Base-by-base conservation (phyloP, 2,329 filamentous ascomycete genomes). In the Sclerotinia trifoliorum region DNA sequence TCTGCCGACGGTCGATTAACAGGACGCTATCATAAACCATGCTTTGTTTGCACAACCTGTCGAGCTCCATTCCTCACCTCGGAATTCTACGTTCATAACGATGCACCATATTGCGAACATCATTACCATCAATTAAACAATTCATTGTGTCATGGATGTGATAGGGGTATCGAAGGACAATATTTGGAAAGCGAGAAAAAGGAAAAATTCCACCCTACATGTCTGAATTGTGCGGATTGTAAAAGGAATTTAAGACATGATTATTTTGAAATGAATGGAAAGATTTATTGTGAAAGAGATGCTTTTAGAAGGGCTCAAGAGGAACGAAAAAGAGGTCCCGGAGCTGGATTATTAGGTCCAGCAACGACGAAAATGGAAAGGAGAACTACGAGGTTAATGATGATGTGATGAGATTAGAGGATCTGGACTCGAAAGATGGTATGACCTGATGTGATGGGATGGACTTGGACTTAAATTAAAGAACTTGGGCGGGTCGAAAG, bases 51-150 rank as follows among this genome's bases (percentile, higher is more conserved):
- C 83, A 86, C 88, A 5, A 93, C 90, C 1, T 99, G 95, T 81
- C 83, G 83, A 15, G 85, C 88, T 66, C 90, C 93, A 0, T 99
- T 98, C 77, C 83, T 88, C 26, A 96, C 93, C 0, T 86, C 92
- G 1, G 93, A 95, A 69, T 98, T 98, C 75, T 99, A 99, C 78
- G 94, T 99, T 15, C 86, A 93, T 69, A 81, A 90, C 72, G 93
- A 99, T 79, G 85, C 88, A 69, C 95, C 95, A 0, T 97, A 94
- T 80, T 98, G 95, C 79, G 90, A 93, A 73, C 88, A 89, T 62
- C 93, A 98, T 79, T 99, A 98, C 78, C 95, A 99, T 80, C 86
- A 91, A 78, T 85, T 95, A 46, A 98, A 98, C 74, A 90, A 90
- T 63, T 96, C 92, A 58, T 81, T 97, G 1, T 99, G 95, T 78